Conservation (phyloP, 2,329 filamentous ascomycete genomes). For the Colletotrichum godetiae region DNA sequence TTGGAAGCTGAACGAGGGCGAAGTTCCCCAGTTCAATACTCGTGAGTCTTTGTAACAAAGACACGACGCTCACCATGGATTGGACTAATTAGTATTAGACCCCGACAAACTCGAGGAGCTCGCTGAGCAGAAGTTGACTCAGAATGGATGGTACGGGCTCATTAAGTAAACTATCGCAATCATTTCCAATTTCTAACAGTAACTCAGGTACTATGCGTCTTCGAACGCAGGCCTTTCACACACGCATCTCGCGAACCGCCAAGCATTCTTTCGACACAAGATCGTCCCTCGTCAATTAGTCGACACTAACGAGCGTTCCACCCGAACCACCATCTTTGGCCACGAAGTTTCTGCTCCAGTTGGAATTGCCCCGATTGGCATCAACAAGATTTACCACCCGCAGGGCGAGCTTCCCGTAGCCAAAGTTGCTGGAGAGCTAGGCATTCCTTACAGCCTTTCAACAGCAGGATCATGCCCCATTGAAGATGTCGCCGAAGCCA, state of each 20-base stretch:
- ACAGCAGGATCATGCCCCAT: constrained; percentile 68
- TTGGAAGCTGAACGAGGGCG: constrained; percentile 40
- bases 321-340: constrained; percentile 67
- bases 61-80: neutral
- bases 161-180: neutral
- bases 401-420: constrained; percentile 69
- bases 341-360: constrained; percentile 69
- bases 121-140: constrained; percentile 65
- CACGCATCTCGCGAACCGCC: constrained; percentile 66
- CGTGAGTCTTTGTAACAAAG: constrained; percentile 25
- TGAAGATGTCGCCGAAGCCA: constrained; percentile 67
- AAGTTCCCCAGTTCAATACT: constrained; percentile 40
- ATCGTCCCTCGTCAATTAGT: constrained; percentile 72
- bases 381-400: constrained; percentile 74
- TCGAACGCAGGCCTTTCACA: constrained; percentile 66
- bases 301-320: constrained; percentile 68
- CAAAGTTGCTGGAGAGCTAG: constrained; percentile 68
- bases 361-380: constrained; percentile 73
- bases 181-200: neutral
- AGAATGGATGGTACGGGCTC: constrained; percentile 61
- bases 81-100: constrained; percentile 47
- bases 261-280: constrained; percentile 73
- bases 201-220: constrained; percentile 61
- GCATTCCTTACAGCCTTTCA: constrained; percentile 68
- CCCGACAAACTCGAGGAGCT: constrained; percentile 69